Base-by-base conservation (phyloP, 352 stramenopile species). In the Pythium aristosporum region DNA sequence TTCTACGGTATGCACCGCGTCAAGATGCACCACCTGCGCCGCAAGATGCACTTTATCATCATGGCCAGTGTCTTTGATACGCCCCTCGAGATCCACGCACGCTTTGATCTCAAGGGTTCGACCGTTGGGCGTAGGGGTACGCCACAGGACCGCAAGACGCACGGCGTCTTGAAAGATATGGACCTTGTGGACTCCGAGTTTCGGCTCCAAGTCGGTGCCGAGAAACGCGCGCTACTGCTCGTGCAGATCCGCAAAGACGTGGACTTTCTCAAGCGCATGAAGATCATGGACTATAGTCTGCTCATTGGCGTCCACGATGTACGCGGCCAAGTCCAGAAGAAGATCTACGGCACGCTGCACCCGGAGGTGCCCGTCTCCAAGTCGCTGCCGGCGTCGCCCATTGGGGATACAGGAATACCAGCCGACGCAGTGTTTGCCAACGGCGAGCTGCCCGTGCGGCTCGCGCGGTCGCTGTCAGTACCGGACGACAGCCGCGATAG, bases 1-100 rank as follows among this genome's bases (percentile, higher is more conserved):
- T 99, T 99, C 71, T 94, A 98, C 63, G 97, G 97, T 56, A 98
- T 98, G 90, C 97, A 99, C 72, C 94, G 96, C 61, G 95, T 99
- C 42, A 99, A 99, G 75, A 94, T 99, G 66, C 95, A 98, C 71
- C 92, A 98, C 73, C 59, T 98, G 57, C 74, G 93, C 37, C 77
- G 87, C 48, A 98, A 98, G 67, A 94, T 98, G 79, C 87, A 96
- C 65, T 96, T 97, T 58, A 88, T 96, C 58, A 91, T 99, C 58
- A 99, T 99, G 96, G 96, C 97, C 32, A 98, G 91, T 59, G 95
- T 99, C 5, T 99, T 98, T 52, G 88, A 99, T 63, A 98, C 96
- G 25, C 77, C 96, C 21, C 86, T 97, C 12, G 79, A 92, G 65
- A 90, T 99, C 51, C 81, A 98, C 65, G 80, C 80, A 0, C 80